Base-by-base conservation (phyloP, 805 yeast genomes). In the Starmerella bombicola region DNA sequence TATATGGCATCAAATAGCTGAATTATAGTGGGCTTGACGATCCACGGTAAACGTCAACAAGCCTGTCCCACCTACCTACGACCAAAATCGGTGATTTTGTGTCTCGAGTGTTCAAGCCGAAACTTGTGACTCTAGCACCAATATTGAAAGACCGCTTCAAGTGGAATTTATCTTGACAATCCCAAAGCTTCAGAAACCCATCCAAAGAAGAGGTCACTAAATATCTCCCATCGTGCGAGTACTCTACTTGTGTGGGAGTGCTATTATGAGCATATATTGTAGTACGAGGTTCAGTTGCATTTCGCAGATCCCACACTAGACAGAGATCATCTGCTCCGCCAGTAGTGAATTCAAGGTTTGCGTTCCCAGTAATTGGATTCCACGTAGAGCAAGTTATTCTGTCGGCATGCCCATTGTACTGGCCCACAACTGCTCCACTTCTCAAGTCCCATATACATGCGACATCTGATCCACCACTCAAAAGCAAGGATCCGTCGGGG, bases 391-490 rank as follows among this genome's bases (percentile, higher is more conserved):
- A 63, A 57, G 81, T 74, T 1, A 88, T 71, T 0, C 82, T 84
- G 43, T 74, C 70, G 5, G 73, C 69, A 58, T 91, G 97, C 1
- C 81, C 81, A 22, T 67, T 64, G 3, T 84, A 58, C 8, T 66
- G 59, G 56, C 72, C 65, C 2, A 81, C 67, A 0, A 74, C 65
- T 41, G 72, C 67, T 3, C 96, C 97, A 0, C 79, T 67, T 38
- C 98, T 63, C 30, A 88, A 57, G 61, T 88, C 98, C 96, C 96
- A 88, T 2, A 86, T 56, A 33, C 78, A 64, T 0, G 75, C 76
- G 16, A 74, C 60, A 58, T 88, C 96, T 5, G 77, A 61, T 0
- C 95, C 95, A 3, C 78, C 91, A 10, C 83, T 73, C 0, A 80
- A 78, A 6, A 80, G 52, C 5, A 88, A 58, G 2, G 88, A 66